phyloP scores from a whole-genome alignment of 2,329 filamentous ascomycete genomes.

The Aaosphaeria pasadenensis region DNA sequence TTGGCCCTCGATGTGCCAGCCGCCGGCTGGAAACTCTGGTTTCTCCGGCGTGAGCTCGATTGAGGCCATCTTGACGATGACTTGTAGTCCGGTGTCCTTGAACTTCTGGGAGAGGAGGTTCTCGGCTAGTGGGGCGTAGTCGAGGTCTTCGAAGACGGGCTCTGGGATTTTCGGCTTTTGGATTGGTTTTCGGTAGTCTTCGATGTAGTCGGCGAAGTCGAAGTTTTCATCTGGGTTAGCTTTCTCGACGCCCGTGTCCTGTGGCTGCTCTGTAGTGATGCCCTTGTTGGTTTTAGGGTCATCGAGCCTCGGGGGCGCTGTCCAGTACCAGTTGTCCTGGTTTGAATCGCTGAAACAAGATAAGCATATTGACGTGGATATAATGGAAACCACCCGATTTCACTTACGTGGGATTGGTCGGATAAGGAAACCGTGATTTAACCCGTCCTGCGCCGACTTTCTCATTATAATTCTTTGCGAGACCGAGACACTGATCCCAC shows the following conservation, averaged over 20 bases:
- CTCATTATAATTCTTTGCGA: not conserved
- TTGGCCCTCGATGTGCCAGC: constrained; percentile 38
- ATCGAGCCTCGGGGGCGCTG: not conserved
- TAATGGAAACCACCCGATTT: too few species aligned
- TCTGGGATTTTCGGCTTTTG: constrained; percentile 15
- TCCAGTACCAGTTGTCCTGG: constrained; percentile 8
- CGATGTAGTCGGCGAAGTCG: not conserved
- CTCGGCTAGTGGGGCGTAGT: constrained; percentile 10
- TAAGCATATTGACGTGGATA: too few species aligned
- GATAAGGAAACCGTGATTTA: constrained; percentile 2
- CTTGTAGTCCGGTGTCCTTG: constrained; percentile 44
- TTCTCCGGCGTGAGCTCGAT: constrained; percentile 59
- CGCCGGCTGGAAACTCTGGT: constrained; percentile 52
- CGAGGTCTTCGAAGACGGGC: constrained; percentile 7
- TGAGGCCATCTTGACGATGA: constrained; percentile 62
- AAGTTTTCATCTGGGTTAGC: constrained; percentile 2
- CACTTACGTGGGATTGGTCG: too few species aligned
- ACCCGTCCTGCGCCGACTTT: constrained; percentile 9
- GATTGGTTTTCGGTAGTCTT: not conserved
- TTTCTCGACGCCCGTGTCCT: not conserved
- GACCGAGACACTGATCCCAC: constrained; percentile 19
- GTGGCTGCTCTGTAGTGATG: constrained; percentile 1
- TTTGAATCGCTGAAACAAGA: constrained; percentile 11
- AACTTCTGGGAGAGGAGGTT: constrained; percentile 12
- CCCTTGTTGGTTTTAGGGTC: constrained; percentile 1